These are phyloP conservation scores for Pseudocercospora vitis DNA, from an alignment of 2,329 filamentous ascomycete species.

Conservation along the genomic window DNA sequence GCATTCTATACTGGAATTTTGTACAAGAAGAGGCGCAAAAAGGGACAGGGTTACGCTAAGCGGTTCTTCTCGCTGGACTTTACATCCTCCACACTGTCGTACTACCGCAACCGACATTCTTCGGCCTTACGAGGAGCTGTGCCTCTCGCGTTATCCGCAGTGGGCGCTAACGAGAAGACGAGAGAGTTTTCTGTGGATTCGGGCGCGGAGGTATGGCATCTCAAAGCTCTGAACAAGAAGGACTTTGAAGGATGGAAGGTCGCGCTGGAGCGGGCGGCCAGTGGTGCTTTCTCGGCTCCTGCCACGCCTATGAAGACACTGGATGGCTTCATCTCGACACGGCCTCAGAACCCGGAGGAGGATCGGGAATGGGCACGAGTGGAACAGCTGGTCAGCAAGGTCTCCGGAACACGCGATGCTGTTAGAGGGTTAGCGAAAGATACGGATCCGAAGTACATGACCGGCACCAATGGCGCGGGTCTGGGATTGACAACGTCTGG, in stretches of 20 bases:
- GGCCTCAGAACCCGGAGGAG: slow-evolving; percentile 53
- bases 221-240: slow-evolving; percentile 75
- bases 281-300: slow-evolving; percentile 25
- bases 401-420: slow-evolving; percentile 85
- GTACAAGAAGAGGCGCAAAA: slow-evolving; percentile 87
- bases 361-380: slow-evolving; percentile 85
- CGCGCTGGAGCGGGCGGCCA: slow-evolving; percentile 73
- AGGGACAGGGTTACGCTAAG: slow-evolving; percentile 87
- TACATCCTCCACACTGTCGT: slow-evolving; percentile 88
- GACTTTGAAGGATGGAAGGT: slow-evolving; percentile 87
- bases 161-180: slow-evolving; percentile 83
- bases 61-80: slow-evolving; percentile 97
- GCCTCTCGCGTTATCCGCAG: slow-evolving; percentile 83
- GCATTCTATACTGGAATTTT: slow-evolving; percentile 81
- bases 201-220: slow-evolving; percentile 94
- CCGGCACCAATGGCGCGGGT: slow-evolving; percentile 40
- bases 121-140: slow-evolving; percentile 90
- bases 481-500: slow-evolving; percentile 34
- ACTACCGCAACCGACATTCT: slow-evolving; percentile 92
- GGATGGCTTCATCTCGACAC: slow-evolving; percentile 18
- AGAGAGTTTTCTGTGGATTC: slow-evolving; percentile 96
- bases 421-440: slow-evolving; percentile 83
- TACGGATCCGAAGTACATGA: slow-evolving; percentile 64
- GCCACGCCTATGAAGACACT: slow-evolving; percentile 33
- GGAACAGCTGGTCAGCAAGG: slow-evolving; percentile 78